These are phyloP conservation scores for Tuber microsphaerosporum DNA, from an alignment of 495 filamentous ascomycete species.

Conservation along the genomic window DNA sequence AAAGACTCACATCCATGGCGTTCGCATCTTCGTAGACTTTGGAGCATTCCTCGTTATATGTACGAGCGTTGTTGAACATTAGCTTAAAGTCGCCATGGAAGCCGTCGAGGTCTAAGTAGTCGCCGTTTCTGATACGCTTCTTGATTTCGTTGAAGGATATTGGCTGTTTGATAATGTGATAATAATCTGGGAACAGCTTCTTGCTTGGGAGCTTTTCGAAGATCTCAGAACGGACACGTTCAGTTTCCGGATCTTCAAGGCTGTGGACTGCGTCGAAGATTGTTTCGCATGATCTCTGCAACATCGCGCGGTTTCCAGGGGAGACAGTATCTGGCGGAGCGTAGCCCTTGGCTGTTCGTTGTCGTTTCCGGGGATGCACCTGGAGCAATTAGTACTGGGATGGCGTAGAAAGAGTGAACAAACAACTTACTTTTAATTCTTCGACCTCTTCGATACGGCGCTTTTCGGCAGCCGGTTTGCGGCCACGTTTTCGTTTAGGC, in stretches of 20 bases:
- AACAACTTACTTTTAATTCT: constrained; percentile 18
- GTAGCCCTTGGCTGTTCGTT: constrained; percentile 37
- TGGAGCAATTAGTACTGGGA: constrained; percentile 11
- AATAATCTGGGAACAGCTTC: constrained; percentile 83
- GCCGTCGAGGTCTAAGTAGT: constrained; percentile 72
- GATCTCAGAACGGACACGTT: constrained; percentile 81
- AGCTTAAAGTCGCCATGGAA: constrained; percentile 74
- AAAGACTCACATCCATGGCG: constrained; percentile 65
- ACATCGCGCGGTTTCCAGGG: constrained; percentile 51
- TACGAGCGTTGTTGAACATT: constrained; percentile 82
- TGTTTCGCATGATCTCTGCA: constrained; percentile 67
- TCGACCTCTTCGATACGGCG: constrained; percentile 46
- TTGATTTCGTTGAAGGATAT: constrained; percentile 91
- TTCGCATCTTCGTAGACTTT: constrained; percentile 86
- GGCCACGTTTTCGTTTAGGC: constrained; percentile 62
- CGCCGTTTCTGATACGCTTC: constrained; percentile 86
- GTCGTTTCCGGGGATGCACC: constrained; percentile 27
- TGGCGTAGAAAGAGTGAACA: background rate
- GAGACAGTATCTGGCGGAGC: constrained; percentile 43
- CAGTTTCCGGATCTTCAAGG: constrained; percentile 53
- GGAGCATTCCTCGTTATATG: constrained; percentile 92
- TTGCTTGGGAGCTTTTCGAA: constrained; percentile 89
- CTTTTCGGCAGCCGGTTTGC: constrained; percentile 70
- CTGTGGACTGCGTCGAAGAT: constrained; percentile 73
- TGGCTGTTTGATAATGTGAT: constrained; percentile 79